phyloP scores from a whole-genome alignment of 2,329 filamentous ascomycete genomes.

The Fusarium chuoi region DNA sequence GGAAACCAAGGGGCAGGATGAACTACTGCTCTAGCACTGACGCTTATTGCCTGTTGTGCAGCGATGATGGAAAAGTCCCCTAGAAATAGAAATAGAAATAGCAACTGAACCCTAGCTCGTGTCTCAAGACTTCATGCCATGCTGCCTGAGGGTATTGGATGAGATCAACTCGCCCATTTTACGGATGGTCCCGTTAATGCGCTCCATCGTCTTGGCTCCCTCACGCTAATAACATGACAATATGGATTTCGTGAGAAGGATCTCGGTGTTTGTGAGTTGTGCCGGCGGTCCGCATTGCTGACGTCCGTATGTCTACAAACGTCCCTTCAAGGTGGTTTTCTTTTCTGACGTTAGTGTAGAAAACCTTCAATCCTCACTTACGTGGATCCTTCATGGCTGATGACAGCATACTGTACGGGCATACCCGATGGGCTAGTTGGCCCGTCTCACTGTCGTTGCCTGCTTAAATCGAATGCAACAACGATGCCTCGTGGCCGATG shows the following conservation, averaged over 20 bases:
- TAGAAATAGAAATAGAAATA: constrained; percentile 28
- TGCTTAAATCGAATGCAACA: constrained; percentile 20
- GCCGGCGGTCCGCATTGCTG: constrained; percentile 17
- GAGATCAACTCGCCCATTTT: not conserved
- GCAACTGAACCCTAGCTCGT: constrained; percentile 20
- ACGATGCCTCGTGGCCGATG: constrained; percentile 1
- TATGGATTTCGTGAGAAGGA: not conserved
- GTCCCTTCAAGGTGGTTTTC: not conserved
- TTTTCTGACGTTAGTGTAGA: not conserved
- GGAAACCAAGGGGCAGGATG: constrained; percentile 16
- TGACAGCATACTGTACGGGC: constrained; percentile 18
- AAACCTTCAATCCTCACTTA: constrained; percentile 4
- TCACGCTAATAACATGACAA: constrained; percentile 6
- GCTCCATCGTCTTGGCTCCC: constrained; percentile 21
- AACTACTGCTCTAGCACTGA: constrained; percentile 25
- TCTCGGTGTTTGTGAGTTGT: constrained; percentile 4
- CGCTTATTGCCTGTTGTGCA: constrained; percentile 16
- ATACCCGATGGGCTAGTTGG: constrained; percentile 14
- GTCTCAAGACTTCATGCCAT: constrained; percentile 17
- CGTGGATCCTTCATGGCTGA: not conserved
- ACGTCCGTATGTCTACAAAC: constrained; percentile 6
- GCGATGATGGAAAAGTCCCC: constrained; percentile 18
- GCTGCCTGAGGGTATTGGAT: constrained; percentile 4
- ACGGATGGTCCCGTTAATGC: constrained; percentile 6
- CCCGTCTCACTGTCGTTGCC: not conserved